These are phyloP conservation scores for Paraconiothyrium brasiliense DNA, from an alignment of 2,329 filamentous ascomycete genomes.

Conservation along the genomic window DNA sequence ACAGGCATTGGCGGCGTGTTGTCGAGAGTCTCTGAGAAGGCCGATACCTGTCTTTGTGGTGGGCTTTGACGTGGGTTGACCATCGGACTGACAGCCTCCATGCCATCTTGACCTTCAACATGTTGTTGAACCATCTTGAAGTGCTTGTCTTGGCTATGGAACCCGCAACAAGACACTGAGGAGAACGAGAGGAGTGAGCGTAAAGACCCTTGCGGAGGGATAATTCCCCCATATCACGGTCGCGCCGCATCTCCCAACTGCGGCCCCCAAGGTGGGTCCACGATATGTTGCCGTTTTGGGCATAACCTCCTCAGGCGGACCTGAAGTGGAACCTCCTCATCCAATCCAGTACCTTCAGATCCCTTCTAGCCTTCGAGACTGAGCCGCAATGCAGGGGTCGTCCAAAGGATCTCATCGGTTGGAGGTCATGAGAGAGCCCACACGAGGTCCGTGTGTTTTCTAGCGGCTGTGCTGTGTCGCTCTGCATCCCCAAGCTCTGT, in stretches of 20 bases:
- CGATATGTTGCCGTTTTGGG: neutral
- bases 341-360: neutral
- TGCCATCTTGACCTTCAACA: conserved; percentile 14
- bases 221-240: conserved; percentile 5
- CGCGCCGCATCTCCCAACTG: neutral
- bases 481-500: neutral
- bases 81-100: conserved; percentile 19
- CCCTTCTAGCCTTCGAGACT: conserved; percentile 5
- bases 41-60: conserved; percentile 11
- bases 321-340: neutral
- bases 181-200: neutral
- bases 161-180: conserved; percentile 3
- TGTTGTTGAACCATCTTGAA: conserved; percentile 15
- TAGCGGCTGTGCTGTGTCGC: neutral
- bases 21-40: conserved; percentile 19
- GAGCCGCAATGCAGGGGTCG: conserved; percentile 8
- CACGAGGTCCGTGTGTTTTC: conserved; percentile 3
- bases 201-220: conserved; percentile 9
- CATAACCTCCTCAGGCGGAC: conserved; percentile 5
- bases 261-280: conserved; percentile 3
- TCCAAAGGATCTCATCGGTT: neutral
- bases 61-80: conserved; percentile 7
- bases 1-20: conserved; percentile 21
- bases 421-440: conserved; percentile 4
- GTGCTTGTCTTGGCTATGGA: conserved; percentile 9